Base-by-base conservation (phyloP, 106 monocot genomes). In the Ottelia alismoides region DNA sequence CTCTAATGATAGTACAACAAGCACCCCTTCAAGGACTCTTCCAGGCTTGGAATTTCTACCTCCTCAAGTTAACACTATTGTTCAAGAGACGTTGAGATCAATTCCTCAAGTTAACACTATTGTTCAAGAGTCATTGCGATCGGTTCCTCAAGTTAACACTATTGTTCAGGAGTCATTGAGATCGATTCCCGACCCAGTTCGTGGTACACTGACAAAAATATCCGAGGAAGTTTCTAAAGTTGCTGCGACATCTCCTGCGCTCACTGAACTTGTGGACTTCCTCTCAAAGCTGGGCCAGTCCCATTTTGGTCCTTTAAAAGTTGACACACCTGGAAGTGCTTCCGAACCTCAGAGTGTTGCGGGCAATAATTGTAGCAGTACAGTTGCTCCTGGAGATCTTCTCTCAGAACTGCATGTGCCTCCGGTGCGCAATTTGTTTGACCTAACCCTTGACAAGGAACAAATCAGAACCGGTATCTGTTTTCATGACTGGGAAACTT, bases 101-200 rank as follows among this genome's bases (percentile, higher is more conserved):
- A n/a, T n/a, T n/a, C n/a, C n/a, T n/a, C n/a, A n/a, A n/a, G n/a
- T n/a, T n/a, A n/a, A n/a, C n/a, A n/a, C n/a, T n/a, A n/a, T n/a
- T n/a, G n/a, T n/a, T n/a, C n/a, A n/a, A n/a, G n/a, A n/a, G n/a
- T n/a, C n/a, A n/a, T n/a, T n/a, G n/a, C n/a, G n/a, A n/a, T n/a
- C n/a, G n/a, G n/a, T n/a, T n/a, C n/a, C n/a, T n/a, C n/a, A n/a
- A n/a, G n/a, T n/a, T n/a, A n/a, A n/a, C n/a, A n/a, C n/a, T n/a
- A n/a, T n/a, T n/a, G n/a, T n/a, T n/a, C n/a, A n/a, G n/a, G 87
- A 84, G 53, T 58, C 69, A 26, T 49, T 76, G 25, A 85, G 79
- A 47, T 65, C 70, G 57, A 45, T 74, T 7, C 74, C 80, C 14
- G 65, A 80, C 30, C 84, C 62, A 19, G 11, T 78, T 25, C 60